Evolutionary conservation across 352 stramenopile species (phyloP), one percentile per base, ranked within the genome.

Genomic region (Thalassiosira exigua): DNA sequence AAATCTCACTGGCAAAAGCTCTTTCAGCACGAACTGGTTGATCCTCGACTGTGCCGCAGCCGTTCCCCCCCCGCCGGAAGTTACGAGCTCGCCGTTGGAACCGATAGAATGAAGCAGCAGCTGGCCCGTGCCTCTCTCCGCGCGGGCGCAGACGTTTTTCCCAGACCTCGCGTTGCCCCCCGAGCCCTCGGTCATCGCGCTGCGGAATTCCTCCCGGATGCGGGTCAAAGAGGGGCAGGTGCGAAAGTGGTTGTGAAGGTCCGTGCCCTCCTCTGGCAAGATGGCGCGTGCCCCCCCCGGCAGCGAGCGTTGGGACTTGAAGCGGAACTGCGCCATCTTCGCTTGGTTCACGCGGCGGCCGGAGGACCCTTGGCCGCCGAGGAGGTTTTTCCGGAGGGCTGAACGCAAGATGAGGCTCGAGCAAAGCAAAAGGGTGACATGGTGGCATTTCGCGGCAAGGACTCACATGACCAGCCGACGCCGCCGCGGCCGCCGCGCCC

Each of bases 51-150:
- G 50, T 22, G 46, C 61, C 21, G 46, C 56, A n/a, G 61, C 61
- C 0, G 61, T 71, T 17, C 61, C 46, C 29, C 48, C 46, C 4
- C 44, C 61, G 24, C 61, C 61, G 41, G 7, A n/a, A 1, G 44
- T n/a, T 22, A 74, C 66, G n/a, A 74, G 26, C 30, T 65, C 53
- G 5, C 19, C n/a, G 44, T 74, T 74, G 5, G 54, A 27, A 9
- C 65, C 65, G 41, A 74, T 74, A 21, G 51, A 74, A 67, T 74
- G 65, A 4, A 66, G 26, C 32, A 74, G 53, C 14, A 68, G 39
- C 39, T 39, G 24, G 17, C 65, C 65, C n/a, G 65, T 57, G 12
- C 7, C 36, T 19, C 54, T 52, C 32, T 74, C 50, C 11, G 44
- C 24, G 4, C 29, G 17, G 12, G 61, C 61, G 21, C 61, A 71